Conservation (phyloP, 2,329 filamentous ascomycete species). For the Sporothrix luriei region DNA sequence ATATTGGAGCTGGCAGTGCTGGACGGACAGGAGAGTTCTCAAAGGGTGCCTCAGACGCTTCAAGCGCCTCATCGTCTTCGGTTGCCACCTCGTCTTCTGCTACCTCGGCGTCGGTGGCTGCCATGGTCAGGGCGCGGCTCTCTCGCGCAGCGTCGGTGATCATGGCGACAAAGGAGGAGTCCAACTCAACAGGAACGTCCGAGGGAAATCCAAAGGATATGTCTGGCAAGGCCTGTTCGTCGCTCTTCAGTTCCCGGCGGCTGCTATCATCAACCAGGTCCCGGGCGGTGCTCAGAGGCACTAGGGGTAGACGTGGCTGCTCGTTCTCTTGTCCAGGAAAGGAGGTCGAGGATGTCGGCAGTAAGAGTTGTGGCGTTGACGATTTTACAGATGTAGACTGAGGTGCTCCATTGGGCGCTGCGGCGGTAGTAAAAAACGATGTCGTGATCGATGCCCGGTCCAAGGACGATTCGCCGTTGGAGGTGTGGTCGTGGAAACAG, state of each 20-base stretch:
- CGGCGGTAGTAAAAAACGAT: conserved; percentile 16
- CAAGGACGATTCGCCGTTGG: conserved; percentile 38
- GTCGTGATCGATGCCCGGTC: conserved; percentile 31
- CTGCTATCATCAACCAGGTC: conserved; percentile 43
- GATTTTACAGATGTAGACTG: not conserved
- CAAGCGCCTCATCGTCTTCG: conserved; percentile 6
- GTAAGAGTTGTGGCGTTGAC: conserved; percentile 35
- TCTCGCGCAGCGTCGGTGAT: conserved; percentile 15
- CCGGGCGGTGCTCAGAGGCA: conserved; percentile 56
- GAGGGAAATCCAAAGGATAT: conserved; percentile 41
- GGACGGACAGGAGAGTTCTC: conserved; percentile 18
- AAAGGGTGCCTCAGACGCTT: not conserved
- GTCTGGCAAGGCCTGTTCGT: not conserved
- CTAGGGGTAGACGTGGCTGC: conserved; percentile 51
- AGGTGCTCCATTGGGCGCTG: not conserved
- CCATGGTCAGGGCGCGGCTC: conserved; percentile 15
- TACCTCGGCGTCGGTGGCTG: not conserved
- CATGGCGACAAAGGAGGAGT: conserved; percentile 33
- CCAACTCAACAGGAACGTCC: conserved; percentile 43
- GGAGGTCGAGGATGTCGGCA: conserved; percentile 40
- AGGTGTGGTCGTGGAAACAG: conserved; percentile 60
- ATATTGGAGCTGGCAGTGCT: conserved; percentile 35
- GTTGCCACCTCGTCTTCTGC: not conserved
- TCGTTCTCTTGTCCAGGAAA: conserved; percentile 55
- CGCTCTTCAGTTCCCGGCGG: not conserved